These are phyloP conservation scores for Gilbertella persicaria DNA, from an alignment of 371 early-diverging fungal species.

Conservation along the genomic window DNA sequence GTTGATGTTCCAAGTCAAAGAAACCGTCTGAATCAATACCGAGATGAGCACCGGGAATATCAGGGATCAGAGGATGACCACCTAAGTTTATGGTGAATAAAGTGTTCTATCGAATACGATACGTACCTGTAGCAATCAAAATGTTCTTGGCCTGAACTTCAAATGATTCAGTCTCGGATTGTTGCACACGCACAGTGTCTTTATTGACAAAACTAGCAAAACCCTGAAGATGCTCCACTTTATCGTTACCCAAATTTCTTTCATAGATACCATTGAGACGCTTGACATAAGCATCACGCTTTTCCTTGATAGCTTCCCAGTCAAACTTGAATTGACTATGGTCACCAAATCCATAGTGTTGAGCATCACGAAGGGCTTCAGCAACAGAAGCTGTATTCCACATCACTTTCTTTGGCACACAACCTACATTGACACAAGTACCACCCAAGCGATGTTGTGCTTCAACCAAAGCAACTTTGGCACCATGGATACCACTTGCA, in stretches of 20 bases:
- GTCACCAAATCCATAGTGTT: slow-evolving; percentile 85
- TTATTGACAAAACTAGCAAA: slow-evolving; percentile 80
- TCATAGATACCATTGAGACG: slow-evolving; percentile 97
- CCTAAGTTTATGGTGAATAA: slow-evolving; percentile 38
- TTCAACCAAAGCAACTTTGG: slow-evolving; percentile 92
- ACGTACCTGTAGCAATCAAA: slow-evolving; percentile 83
- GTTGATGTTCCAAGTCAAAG: slow-evolving; percentile 90
- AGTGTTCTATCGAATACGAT: not conserved
- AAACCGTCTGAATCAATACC: slow-evolving; percentile 96
- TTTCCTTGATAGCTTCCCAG: slow-evolving; percentile 78
- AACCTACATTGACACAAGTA: slow-evolving; percentile 97
- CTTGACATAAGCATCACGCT: slow-evolving; percentile 94
- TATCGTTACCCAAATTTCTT: slow-evolving; percentile 85
- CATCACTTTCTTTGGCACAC: slow-evolving; percentile 99
- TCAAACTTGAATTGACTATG: slow-evolving; percentile 55
- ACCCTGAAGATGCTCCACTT: slow-evolving; percentile 82
- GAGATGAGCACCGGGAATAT: slow-evolving; percentile 82
- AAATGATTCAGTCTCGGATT: slow-evolving; percentile 32
- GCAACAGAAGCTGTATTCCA: slow-evolving; percentile 92
- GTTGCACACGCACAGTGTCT: slow-evolving; percentile 75
- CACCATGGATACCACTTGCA: slow-evolving; percentile 86
- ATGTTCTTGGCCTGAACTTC: slow-evolving; percentile 80
- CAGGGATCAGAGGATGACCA: slow-evolving; percentile 73
- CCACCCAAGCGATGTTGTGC: slow-evolving; percentile 84
- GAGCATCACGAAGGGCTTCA: slow-evolving; percentile 86